phyloP scores from a whole-genome alignment of 257 asterid genomes.

The Primulina eburnea region DNA sequence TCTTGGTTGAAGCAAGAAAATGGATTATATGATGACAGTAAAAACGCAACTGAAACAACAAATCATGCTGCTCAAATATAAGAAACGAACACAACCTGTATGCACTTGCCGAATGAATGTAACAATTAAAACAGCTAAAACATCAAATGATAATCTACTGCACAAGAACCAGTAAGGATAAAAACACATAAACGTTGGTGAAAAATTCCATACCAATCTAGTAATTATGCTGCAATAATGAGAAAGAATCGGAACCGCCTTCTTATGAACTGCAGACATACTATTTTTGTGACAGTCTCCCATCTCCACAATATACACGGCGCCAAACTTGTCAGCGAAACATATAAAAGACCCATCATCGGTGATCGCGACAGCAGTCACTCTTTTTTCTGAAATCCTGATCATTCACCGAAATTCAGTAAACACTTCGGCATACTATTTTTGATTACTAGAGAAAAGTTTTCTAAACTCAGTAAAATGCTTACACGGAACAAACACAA shows the following conservation, averaged over 20 bases:
- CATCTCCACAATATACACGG: conserved; percentile 59
- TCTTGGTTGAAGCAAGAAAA: background rate
- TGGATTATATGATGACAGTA: background rate
- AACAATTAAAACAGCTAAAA: background rate
- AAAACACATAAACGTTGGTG: background rate
- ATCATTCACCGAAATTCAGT: conserved; percentile 5
- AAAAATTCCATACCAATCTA: conserved; percentile 59
- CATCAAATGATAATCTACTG: conserved; percentile 6
- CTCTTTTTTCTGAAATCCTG: conserved; percentile 92
- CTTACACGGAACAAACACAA: conserved; percentile 74
- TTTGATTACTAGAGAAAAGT: background rate
- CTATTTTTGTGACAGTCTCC: conserved; percentile 36
- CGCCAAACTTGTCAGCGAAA: conserved; percentile 93
- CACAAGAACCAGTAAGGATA: conserved; percentile 9
- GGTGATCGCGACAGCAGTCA: conserved; percentile 80
- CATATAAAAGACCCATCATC: conserved; percentile 58
- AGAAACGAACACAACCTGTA: background rate
- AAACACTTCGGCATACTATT: background rate
- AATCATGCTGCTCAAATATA: too few relatives aligned
- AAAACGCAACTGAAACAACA: background rate
- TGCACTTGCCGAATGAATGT: background rate
- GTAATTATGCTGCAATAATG: conserved; percentile 97
- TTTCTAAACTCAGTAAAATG: background rate
- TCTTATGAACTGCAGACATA: conserved; percentile 40
- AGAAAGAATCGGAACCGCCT: conserved; percentile 76